Conservation (phyloP, 2,329 filamentous ascomycete species). For the Fragosphaeria purpurea region DNA sequence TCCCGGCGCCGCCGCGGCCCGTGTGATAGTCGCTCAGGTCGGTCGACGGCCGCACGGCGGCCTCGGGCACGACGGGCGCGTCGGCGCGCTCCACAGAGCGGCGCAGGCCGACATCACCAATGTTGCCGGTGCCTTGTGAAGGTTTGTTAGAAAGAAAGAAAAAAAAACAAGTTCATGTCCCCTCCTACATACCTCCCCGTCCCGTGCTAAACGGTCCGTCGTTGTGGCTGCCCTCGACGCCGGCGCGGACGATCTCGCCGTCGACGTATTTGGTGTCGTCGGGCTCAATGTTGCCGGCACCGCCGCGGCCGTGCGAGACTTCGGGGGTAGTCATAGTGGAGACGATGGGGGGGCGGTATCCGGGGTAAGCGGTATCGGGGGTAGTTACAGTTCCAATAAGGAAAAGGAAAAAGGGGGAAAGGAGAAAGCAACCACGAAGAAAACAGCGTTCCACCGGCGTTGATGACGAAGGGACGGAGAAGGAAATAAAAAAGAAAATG, state of each 20-base stretch:
- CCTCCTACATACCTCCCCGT: constrained; percentile 39
- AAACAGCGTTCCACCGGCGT: too few relatives aligned
- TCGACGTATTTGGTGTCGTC: constrained; percentile 52
- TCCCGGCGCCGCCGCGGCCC: constrained; percentile 51
- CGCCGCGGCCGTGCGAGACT: constrained; percentile 51
- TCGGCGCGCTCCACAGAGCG: constrained; percentile 34
- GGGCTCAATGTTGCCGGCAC: constrained; percentile 50
- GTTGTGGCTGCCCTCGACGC: constrained; percentile 43
- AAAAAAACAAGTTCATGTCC: background rate
- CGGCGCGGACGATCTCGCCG: constrained; percentile 49
- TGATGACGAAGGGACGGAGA: background rate
- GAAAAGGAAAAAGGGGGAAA: too few relatives aligned
- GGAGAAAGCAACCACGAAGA: too few relatives aligned
- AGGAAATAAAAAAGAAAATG: constrained; percentile 7
- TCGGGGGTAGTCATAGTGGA: constrained; percentile 29
- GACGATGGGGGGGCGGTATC: too few relatives aligned
- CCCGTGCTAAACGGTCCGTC: constrained; percentile 50
- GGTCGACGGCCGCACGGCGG: constrained; percentile 37
- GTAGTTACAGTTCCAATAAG: too few relatives aligned
- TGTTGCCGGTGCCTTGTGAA: constrained; percentile 45
- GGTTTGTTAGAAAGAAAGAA: background rate
- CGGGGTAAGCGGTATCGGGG: too few relatives aligned
- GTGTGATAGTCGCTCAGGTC: constrained; percentile 44
- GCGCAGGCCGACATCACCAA: constrained; percentile 35
- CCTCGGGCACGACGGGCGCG: constrained; percentile 42